phyloP scores from a whole-genome alignment of 202 grass and related monocot species.

The Elaeis oleifera region DNA sequence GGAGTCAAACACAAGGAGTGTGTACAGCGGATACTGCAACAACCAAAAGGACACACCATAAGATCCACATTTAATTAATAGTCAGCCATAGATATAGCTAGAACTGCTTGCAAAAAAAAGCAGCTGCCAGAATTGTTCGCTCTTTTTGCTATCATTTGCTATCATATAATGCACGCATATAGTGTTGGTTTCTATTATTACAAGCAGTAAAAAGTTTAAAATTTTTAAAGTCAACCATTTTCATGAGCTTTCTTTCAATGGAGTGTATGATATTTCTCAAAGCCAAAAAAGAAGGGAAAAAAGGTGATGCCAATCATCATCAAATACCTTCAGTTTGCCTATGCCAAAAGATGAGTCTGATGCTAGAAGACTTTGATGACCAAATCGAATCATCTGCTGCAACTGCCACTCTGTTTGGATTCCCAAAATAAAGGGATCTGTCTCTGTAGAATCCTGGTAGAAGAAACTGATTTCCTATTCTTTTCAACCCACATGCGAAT shows the following conservation, averaged over 20 bases:
- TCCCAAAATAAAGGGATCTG: slow-evolving; percentile 64
- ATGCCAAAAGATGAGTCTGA: slow-evolving; percentile 81
- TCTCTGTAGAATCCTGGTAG: slow-evolving; percentile 69
- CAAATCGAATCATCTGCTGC: slow-evolving; percentile 88
- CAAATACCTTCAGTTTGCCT: slow-evolving; percentile 81
- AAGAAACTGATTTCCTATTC: slow-evolving; percentile 87
- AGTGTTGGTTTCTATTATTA: too few species aligned
- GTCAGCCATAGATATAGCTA: too few species aligned
- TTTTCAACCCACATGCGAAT: slow-evolving; percentile 91
- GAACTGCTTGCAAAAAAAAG: too few species aligned
- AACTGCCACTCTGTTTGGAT: slow-evolving; percentile 93
- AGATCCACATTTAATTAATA: too few species aligned
- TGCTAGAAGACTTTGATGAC: slow-evolving; percentile 70
- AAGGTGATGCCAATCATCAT: not conserved
- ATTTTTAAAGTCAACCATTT: too few species aligned
- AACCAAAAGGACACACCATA: slow-evolving; percentile 11
- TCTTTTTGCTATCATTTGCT: too few species aligned
- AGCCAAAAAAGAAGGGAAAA: too few species aligned
- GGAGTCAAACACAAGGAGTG: slow-evolving; percentile 80
- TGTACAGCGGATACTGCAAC: slow-evolving; percentile 83
- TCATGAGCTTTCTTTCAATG: too few species aligned
- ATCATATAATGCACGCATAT: too few species aligned
- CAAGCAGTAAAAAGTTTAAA: too few species aligned
- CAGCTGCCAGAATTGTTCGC: too few species aligned
- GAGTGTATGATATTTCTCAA: too few species aligned